These are phyloP conservation scores for Huntiella moniliformis DNA, from an alignment of 2,329 filamentous ascomycete genomes.

Conservation along the genomic window DNA sequence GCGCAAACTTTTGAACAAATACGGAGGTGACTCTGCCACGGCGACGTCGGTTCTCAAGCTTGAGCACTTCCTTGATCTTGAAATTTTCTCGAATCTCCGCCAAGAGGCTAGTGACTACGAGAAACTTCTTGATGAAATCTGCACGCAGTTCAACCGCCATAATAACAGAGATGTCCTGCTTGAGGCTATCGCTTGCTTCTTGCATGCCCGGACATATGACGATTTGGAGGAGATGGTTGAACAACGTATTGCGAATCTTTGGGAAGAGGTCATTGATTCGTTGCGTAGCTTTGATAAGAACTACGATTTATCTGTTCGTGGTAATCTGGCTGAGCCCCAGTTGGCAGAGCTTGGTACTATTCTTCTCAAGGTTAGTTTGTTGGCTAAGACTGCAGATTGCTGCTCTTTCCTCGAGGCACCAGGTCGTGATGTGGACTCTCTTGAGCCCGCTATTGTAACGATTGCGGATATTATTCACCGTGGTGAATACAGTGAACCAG, in stretches of 20 bases:
- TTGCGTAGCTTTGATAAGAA: conserved; percentile 53
- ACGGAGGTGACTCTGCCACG: conserved; percentile 71
- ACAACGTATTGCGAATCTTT: conserved; percentile 59
- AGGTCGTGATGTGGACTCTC: conserved; percentile 28
- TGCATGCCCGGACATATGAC: conserved; percentile 71
- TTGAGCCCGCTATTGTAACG: conserved; percentile 41
- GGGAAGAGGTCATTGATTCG: conserved; percentile 64
- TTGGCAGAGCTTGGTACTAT: conserved; percentile 56
- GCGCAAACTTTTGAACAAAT: conserved; percentile 77
- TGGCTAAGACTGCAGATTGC: conserved; percentile 64
- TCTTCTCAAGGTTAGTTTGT: conserved; percentile 60
- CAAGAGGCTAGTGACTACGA: conserved; percentile 70
- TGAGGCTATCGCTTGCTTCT: conserved; percentile 63
- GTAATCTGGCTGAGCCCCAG: conserved; percentile 44
- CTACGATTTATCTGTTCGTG: conserved; percentile 52
- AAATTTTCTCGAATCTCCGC: conserved; percentile 72
- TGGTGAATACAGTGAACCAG: conserved; percentile 48
- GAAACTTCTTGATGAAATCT: conserved; percentile 72
- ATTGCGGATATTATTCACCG: conserved; percentile 56
- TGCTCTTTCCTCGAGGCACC: conserved; percentile 52
- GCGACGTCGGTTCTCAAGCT: conserved; percentile 71
- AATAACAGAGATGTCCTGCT: conserved; percentile 68
- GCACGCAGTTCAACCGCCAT: conserved; percentile 85
- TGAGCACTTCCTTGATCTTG: conserved; percentile 70
- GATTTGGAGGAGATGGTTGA: conserved; percentile 77